These are phyloP conservation scores for Mycena floridula DNA, from an alignment of 768 basidiomycete species.

Conservation along the genomic window DNA sequence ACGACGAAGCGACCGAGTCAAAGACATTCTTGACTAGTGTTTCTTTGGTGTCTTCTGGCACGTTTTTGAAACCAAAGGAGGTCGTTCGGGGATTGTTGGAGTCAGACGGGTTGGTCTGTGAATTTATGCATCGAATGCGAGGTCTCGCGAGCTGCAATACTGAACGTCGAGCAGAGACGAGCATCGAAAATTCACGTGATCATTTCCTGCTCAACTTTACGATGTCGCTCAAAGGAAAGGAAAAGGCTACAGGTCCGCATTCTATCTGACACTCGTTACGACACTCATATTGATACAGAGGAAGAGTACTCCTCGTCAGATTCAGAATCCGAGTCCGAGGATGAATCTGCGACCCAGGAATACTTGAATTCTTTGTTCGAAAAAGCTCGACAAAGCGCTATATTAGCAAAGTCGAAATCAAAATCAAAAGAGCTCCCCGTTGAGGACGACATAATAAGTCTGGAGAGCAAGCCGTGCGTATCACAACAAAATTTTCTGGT, in stretches of 20 bases:
- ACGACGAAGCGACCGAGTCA: conserved; percentile 89
- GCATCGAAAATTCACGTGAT: background rate
- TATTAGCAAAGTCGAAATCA: conserved; percentile 22
- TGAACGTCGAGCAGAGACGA: background rate
- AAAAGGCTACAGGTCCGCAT: conserved; percentile 29
- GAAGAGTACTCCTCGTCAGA: conserved; percentile 19
- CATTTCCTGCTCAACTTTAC: background rate
- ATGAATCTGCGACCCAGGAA: conserved; percentile 44
- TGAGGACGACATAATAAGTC: conserved; percentile 51
- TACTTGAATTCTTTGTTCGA: conserved; percentile 59
- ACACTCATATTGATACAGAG: conserved; percentile 30
- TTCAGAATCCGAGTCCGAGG: conserved; percentile 36
- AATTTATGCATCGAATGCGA: conserved; percentile 11
- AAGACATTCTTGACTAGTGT: conserved; percentile 89
- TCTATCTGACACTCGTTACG: conserved; percentile 15
- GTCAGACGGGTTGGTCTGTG: conserved; percentile 13
- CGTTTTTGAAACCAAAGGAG: conserved; percentile 91
- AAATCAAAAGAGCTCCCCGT: conserved; percentile 17
- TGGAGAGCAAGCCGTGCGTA: conserved; percentile 25
- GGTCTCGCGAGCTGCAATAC: background rate
- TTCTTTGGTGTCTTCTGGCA: conserved; percentile 86
- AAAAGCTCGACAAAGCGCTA: conserved; percentile 49
- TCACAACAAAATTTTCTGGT: too few species aligned
- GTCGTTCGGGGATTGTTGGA: conserved; percentile 40
- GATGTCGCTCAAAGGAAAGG: conserved; percentile 35